Conservation (phyloP, 176 grass and related monocot species). For the Otatea glauca region DNA sequence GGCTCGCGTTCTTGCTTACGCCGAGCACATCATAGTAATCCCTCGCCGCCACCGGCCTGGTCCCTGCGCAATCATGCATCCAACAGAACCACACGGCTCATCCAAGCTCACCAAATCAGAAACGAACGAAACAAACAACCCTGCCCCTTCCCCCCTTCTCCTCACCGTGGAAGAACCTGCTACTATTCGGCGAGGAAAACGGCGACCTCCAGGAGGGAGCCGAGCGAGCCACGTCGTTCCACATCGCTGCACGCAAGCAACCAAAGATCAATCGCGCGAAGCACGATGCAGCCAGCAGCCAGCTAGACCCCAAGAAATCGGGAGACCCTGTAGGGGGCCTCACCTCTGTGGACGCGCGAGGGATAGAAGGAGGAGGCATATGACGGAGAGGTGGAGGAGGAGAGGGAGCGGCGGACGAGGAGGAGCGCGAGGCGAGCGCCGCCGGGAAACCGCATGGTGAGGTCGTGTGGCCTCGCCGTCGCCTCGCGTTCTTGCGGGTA, state of each 20-base stretch:
- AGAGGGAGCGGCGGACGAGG: slow-evolving; percentile 51
- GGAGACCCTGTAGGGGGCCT: slow-evolving; percentile 16
- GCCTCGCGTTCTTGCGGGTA: slow-evolving; percentile 40
- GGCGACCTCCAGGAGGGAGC: slow-evolving; percentile 23
- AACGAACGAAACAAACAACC: not conserved
- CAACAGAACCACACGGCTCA: slow-evolving; percentile 8
- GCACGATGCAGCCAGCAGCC: no score
- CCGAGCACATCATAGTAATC: slow-evolving; percentile 89
- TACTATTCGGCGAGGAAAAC: slow-evolving; percentile 35
- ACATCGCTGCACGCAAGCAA: slow-evolving; percentile 18
- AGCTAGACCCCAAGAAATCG: slow-evolving; percentile 3
- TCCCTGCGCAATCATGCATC: slow-evolving; percentile 53
- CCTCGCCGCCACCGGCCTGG: slow-evolving; percentile 53
- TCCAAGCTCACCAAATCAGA: not conserved
- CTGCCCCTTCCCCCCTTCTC: no score
- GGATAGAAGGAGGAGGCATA: not conserved
- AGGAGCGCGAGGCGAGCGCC: slow-evolving; percentile 59
- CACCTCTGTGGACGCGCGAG: slow-evolving; percentile 44
- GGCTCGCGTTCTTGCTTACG: slow-evolving; percentile 72
- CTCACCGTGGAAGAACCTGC: slow-evolving; percentile 55
- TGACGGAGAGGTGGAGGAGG: not conserved
- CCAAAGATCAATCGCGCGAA: not conserved
- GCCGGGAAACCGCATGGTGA: slow-evolving; percentile 57
- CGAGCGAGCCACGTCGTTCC: slow-evolving; percentile 3
- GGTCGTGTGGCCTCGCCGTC: slow-evolving; percentile 47